A percentile compares a stretch with the other conserved stretches of the same genome.
These are phyloP conservation scores for Pythium brassicae DNA, from an alignment of 352 stramenopile species.

Conservation along the genomic window DNA sequence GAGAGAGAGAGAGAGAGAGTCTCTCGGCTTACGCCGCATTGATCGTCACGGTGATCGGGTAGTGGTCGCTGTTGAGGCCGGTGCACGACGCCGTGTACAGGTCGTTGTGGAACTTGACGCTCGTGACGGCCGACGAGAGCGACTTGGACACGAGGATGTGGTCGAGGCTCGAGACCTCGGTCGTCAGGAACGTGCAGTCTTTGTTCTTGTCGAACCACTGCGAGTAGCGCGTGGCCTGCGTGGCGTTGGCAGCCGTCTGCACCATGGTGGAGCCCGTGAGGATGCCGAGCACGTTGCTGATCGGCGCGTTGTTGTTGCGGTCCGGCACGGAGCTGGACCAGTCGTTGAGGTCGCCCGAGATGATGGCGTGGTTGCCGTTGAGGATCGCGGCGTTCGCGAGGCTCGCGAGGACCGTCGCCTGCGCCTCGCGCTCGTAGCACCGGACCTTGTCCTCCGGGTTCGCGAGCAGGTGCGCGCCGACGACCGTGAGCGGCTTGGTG, in stretches of 20 bases:
- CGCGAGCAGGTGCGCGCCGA: conserved; percentile 61
- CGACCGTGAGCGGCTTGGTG: conserved; percentile 58
- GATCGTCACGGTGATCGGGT: conserved; percentile 26
- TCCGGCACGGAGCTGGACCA: conserved; percentile 45
- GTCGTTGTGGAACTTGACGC: conserved; percentile 21
- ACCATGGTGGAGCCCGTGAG: conserved; percentile 38
- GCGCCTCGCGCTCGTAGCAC: conserved; percentile 57
- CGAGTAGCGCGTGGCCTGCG: conserved; percentile 40
- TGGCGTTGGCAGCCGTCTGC: conserved; percentile 31
- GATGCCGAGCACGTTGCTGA: conserved; percentile 47
- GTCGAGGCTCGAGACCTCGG: conserved; percentile 23
- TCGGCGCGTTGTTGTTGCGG: conserved; percentile 58
- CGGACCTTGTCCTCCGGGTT: conserved; percentile 49
- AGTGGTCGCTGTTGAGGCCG: conserved; percentile 30
- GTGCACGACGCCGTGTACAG: conserved; percentile 21
- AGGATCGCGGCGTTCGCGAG: conserved; percentile 33
- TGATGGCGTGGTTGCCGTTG: conserved; percentile 48
- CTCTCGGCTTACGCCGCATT: too few species aligned
- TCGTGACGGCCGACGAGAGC: conserved; percentile 15
- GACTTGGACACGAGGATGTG: conserved; percentile 33
- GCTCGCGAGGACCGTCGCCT: conserved; percentile 46
- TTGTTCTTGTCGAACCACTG: conserved; percentile 65
- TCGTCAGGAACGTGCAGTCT: conserved; percentile 44
- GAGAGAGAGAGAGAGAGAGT: too few species aligned
- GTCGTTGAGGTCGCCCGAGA: conserved; percentile 73